Evolutionary conservation across 2,329 filamentous ascomycete genomes (phyloP).

Genomic region (Exophiala dermatitidis): DNA sequence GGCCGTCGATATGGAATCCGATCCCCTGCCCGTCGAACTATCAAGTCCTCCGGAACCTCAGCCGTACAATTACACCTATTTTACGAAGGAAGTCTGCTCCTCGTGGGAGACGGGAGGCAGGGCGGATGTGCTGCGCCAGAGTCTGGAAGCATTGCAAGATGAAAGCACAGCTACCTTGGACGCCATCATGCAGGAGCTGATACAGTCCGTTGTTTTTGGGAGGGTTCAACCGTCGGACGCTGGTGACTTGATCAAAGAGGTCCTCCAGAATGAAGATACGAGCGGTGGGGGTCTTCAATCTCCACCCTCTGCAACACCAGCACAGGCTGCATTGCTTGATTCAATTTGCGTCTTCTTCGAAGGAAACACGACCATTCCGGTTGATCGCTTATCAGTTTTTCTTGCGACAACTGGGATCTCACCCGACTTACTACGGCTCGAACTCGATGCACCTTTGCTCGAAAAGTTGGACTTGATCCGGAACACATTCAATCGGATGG

Average conservation of each 20-base stretch:
- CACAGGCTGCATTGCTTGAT: conserved; percentile 20
- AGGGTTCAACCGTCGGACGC: conserved; percentile 61
- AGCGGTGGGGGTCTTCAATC: background rate
- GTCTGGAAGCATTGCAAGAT: conserved; percentile 54
- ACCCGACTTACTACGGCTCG: conserved; percentile 63
- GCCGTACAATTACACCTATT: conserved; percentile 63
- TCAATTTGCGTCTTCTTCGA: conserved; percentile 73
- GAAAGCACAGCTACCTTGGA: conserved; percentile 63
- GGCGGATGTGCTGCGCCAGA: conserved; percentile 57
- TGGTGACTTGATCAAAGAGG: conserved; percentile 62
- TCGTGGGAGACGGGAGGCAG: conserved; percentile 63
- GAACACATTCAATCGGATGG: conserved; percentile 73
- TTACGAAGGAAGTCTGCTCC: conserved; percentile 62
- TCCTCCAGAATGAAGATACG: conserved; percentile 12
- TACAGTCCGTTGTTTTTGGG: conserved; percentile 65
- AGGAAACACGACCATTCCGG: conserved; percentile 52
- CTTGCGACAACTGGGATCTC: conserved; percentile 67
- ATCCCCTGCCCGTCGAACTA: conserved; percentile 22
- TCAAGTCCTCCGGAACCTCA: conserved; percentile 26
- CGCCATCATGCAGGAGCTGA: conserved; percentile 74
- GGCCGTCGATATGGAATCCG: conserved; percentile 24
- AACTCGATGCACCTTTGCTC: conserved; percentile 72
- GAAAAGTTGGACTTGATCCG: conserved; percentile 72
- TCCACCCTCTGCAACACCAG: conserved; percentile 4
- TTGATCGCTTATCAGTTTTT: conserved; percentile 55